Conservation (phyloP, 2,329 filamentous ascomycete species). For the Aspergillus sp. region DNA sequence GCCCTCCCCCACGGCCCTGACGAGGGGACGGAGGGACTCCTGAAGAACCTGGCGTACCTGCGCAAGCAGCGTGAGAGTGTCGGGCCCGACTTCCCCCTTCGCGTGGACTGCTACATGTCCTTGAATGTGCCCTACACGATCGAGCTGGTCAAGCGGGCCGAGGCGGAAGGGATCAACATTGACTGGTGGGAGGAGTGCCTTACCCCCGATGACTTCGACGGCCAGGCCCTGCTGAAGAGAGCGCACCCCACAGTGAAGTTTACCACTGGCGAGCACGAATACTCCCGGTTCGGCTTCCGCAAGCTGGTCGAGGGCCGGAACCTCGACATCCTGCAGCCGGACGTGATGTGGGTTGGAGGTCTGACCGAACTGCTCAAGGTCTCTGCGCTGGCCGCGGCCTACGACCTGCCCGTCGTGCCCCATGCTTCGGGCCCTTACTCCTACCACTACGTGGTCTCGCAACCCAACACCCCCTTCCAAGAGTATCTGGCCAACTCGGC, state of each 20-base stretch:
- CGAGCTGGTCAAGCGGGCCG: constrained; percentile 79
- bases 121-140: constrained; percentile 92
- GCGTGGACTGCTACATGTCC: constrained; percentile 98
- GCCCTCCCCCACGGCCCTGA: constrained; percentile 86
- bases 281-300: constrained; percentile 90
- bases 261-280: constrained; percentile 95
- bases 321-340: constrained; percentile 90
- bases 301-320: constrained; percentile 90
- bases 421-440: constrained; percentile 92
- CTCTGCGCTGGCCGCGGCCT: constrained; percentile 82
- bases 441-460: constrained; percentile 93
- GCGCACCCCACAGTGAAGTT: constrained; percentile 90
- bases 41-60: constrained; percentile 88
- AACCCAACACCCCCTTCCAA: constrained; percentile 91
- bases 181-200: constrained; percentile 98
- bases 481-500: constrained; percentile 93
- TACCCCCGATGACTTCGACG: constrained; percentile 87
- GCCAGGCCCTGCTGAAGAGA: constrained; percentile 84
- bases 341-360: constrained; percentile 97
- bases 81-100: constrained; percentile 85
- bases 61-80: constrained; percentile 80
- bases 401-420: constrained; percentile 93
- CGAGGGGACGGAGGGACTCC: constrained; percentile 76
- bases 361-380: constrained; percentile 90
- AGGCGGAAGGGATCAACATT: constrained; percentile 77